Percentiles rank a stretch among this genome's conserved stretches.
Conservation (phyloP, 1,284 basidiomycete genomes). For the Volvariella surrecta region DNA sequence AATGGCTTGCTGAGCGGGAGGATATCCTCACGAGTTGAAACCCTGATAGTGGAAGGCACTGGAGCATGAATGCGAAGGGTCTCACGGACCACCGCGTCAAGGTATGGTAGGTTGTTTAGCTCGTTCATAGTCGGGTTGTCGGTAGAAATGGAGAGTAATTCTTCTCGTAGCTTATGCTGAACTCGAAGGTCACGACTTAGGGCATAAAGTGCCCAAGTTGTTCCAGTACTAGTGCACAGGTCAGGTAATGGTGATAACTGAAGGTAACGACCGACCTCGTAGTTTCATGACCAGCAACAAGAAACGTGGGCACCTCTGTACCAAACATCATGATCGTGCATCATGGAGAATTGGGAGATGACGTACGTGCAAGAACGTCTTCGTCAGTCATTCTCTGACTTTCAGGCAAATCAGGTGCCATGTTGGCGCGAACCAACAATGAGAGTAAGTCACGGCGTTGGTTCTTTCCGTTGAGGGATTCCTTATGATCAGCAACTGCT, state of each 20-base stretch:
- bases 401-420: slow-evolving; percentile 47
- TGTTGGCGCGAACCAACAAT: slow-evolving; percentile 54
- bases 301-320: slow-evolving; percentile 49
- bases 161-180: slow-evolving; percentile 63
- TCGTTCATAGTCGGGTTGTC: slow-evolving; percentile 56
- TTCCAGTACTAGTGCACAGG: slow-evolving; percentile 29
- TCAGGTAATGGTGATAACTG: neutral
- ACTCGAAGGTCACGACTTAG: slow-evolving; percentile 45
- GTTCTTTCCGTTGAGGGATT: slow-evolving; percentile 20
- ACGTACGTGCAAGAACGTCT: slow-evolving; percentile 69
- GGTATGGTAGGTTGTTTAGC: slow-evolving; percentile 47
- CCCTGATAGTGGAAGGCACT: slow-evolving; percentile 44
- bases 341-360: slow-evolving; percentile 1
- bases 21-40: slow-evolving; percentile 42
- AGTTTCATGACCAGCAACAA: slow-evolving; percentile 74
- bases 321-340: neutral
- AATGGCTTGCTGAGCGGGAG: slow-evolving; percentile 44
- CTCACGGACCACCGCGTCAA: slow-evolving; percentile 64
- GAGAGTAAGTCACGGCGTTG: slow-evolving; percentile 40
- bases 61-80: slow-evolving; percentile 58
- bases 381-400: slow-evolving; percentile 59
- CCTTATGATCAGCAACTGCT: slow-evolving; percentile 16
- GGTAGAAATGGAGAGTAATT: slow-evolving; percentile 41
- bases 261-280: slow-evolving; percentile 34
- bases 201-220: slow-evolving; percentile 57